phyloP scores from a whole-genome alignment of 225 moss, liverwort and hornwort species.

The Pseudisothecium myosuroides region DNA sequence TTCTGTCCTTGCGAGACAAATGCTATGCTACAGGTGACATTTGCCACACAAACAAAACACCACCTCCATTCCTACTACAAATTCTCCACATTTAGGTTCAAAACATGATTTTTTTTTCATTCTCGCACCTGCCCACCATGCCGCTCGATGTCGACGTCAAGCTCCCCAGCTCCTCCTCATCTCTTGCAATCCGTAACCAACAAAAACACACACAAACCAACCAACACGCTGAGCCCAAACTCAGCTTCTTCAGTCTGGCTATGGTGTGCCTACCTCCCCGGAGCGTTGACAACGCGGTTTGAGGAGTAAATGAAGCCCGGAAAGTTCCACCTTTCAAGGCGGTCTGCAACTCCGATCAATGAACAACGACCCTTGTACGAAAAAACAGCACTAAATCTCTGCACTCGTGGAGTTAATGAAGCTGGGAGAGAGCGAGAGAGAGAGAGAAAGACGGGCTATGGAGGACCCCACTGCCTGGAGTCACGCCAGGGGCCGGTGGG shows the following conservation, averaged over 20 bases:
- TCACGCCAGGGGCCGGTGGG: background rate
- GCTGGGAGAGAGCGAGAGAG: background rate
- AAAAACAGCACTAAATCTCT: background rate
- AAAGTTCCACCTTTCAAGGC: background rate
- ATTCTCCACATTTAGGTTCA: background rate
- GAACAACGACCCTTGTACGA: background rate
- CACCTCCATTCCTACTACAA: background rate
- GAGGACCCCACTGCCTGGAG: background rate
- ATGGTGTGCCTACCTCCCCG: background rate
- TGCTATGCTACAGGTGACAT: background rate
- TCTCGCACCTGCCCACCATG: background rate
- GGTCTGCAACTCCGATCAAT: background rate
- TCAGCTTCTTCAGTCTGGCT: background rate
- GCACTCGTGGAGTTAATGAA: background rate
- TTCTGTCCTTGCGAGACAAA: background rate
- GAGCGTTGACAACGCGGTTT: background rate
- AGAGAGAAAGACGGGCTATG: background rate
- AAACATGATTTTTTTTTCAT: background rate
- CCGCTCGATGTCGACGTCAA: background rate
- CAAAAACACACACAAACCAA: background rate
- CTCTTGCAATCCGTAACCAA: background rate
- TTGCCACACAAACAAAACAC: background rate
- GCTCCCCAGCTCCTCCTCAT: background rate
- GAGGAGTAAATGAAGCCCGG: background rate
- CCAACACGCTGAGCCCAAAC: background rate